A percentile compares a stretch with the other conserved stretches of the same genome.
These are phyloP conservation scores for Fraxinus xanthoxyloides DNA, from an alignment of 305 asterid species.

Conservation along the genomic window DNA sequence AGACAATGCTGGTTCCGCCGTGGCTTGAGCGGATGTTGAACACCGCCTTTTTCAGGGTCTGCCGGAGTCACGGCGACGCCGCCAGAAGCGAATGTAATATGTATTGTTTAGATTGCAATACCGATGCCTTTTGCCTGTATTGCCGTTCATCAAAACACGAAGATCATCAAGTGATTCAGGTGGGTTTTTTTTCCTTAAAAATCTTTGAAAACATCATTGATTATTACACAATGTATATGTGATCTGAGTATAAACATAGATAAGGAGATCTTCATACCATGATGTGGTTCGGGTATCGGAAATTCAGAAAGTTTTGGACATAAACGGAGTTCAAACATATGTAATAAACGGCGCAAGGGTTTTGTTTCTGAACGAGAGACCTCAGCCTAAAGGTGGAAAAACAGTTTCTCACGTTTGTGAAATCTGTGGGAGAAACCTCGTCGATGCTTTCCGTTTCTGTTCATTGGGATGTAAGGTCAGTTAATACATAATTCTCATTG, in stretches of 20 bases:
- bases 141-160: constrained; percentile 84
- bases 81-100: constrained; percentile 87
- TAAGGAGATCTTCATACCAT: constrained; percentile 92
- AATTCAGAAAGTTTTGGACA: constrained; percentile 71
- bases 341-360: constrained; percentile 88
- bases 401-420: constrained; percentile 71
- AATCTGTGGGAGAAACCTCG: constrained; percentile 70
- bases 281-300: constrained; percentile 95
- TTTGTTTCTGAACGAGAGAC: constrained; percentile 77
- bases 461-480: constrained; percentile 81
- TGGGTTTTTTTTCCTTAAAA: not conserved
- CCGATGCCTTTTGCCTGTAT: constrained; percentile 68
- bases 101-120: constrained; percentile 82
- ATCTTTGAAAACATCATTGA: not conserved
- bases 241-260: constrained; percentile 35
- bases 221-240: not conserved
- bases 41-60: constrained; percentile 60
- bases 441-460: constrained; percentile 76
- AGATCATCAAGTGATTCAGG: constrained; percentile 98
- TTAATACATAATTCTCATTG: not conserved
- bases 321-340: constrained; percentile 75
- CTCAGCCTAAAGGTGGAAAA: constrained; percentile 81
- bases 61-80: constrained; percentile 80
- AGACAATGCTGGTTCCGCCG: constrained; percentile 71
- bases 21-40: constrained; percentile 74